Conservation (phyloP, 2,329 filamentous ascomycete genomes). For the Canariomyces notabilis region DNA sequence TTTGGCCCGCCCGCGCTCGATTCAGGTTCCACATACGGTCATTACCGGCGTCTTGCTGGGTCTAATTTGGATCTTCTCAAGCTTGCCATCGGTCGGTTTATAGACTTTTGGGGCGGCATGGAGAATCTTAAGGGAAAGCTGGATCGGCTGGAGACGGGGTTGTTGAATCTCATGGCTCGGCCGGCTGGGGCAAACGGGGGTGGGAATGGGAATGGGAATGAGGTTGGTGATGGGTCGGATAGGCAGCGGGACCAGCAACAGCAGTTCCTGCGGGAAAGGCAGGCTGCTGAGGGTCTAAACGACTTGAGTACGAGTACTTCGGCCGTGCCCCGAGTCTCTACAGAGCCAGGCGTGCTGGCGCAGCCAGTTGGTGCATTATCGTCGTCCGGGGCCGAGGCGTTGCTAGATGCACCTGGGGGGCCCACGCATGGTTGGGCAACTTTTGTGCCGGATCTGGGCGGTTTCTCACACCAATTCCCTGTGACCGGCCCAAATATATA, state of each 20-base stretch:
- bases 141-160: slow-evolving; percentile 11
- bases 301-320: neutral
- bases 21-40: too few relatives aligned
- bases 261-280: neutral
- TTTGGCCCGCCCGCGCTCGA: slow-evolving; percentile 15
- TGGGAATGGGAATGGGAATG: neutral
- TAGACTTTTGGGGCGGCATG: slow-evolving; percentile 19
- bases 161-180: slow-evolving; percentile 13
- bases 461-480: slow-evolving; percentile 12
- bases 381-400: neutral
- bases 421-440: slow-evolving; percentile 1
- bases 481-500: slow-evolving; percentile 7
- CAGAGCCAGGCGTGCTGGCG: too few relatives aligned
- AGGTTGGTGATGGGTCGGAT: neutral
- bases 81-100: slow-evolving; percentile 15
- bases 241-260: neutral
- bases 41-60: slow-evolving; percentile 5
- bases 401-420: neutral
- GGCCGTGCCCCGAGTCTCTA: neutral
- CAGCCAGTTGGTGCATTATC: neutral
- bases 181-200: neutral
- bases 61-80: slow-evolving; percentile 16
- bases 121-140: slow-evolving; percentile 15
- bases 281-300: neutral
- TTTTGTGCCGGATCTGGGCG: slow-evolving; percentile 5